Evolutionary conservation across 2,329 filamentous ascomycete species (phyloP), one percentile per base, ranked within the genome.

Genomic region (Colletotrichum neosansevieriae): DNA sequence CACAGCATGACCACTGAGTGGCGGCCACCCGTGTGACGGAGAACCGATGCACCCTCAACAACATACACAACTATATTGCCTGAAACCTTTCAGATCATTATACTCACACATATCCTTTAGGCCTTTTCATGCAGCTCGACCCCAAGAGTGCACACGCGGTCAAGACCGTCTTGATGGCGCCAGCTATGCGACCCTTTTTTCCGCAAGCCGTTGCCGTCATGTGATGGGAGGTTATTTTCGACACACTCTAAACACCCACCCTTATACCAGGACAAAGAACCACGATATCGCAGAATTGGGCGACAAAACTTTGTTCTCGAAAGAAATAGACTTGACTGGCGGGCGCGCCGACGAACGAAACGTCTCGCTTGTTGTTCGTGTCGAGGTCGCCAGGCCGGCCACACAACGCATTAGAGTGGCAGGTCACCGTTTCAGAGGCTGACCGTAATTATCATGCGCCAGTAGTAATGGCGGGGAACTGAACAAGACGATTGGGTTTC

Each of bases 111-210:
- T n/a, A 17, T 3, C 24, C n/a, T 21, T 17, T 53, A 69, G 63
- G 67, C 15, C 58, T 61, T 12, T 36, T 69, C 36, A 67, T 67
- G 56, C 50, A 62, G n/a, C 50, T 67, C 57, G 57, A 69, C 17
- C 36, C 36, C 6, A 69, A 69, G 51, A 67, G 47, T 21, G 19
- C 63, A 13, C 63, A 62, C 29, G 32, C 63, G 10, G 45, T 69
- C 36, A 47, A 63, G 44, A 67, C 63, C 12, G 53, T 53, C 13
- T 53, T 67, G 13, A 34, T 53, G 63, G 45, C 63, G 4, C 44
- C 62, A 40, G 40, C 58, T 21, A 59, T 40, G 63, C 45, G 38
- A 15, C 63, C 50, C 0, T 58, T 62, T 19, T 60, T 47, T 6
- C 44, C 57, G 7, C 50, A 56, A 34, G 54, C 56, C 7, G 54